Evolutionary conservation across 2,329 filamentous ascomycete species (phyloP).

Genomic region (Cryphonectria nitschkei): DNA sequence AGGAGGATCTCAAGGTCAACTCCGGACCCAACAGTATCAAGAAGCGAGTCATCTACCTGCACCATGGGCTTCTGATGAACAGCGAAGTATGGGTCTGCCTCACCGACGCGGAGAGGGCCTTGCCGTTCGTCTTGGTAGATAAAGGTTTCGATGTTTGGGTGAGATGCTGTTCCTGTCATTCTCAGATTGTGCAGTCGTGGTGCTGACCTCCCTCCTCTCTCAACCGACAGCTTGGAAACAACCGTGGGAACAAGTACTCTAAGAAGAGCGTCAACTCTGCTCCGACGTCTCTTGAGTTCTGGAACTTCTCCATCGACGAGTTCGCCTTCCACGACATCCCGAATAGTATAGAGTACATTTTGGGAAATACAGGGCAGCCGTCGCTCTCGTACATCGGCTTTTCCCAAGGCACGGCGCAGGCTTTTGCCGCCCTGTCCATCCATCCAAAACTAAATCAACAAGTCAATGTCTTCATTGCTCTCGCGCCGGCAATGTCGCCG

Average conservation of each 20-base stretch:
- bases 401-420: conserved; percentile 94
- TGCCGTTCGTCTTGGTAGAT: conserved; percentile 89
- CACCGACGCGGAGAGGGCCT: conserved; percentile 81
- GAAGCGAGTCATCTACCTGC: conserved; percentile 90
- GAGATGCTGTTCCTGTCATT: conserved; percentile 38
- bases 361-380: conserved; percentile 78
- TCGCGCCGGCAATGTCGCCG: conserved; percentile 95
- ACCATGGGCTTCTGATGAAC: conserved; percentile 97
- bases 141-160: conserved; percentile 95
- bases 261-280: conserved; percentile 85
- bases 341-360: conserved; percentile 88
- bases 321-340: conserved; percentile 98
- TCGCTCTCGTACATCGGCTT: conserved; percentile 96
- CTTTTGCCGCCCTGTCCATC: conserved; percentile 90
- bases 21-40: conserved; percentile 65
- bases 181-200: conserved; percentile 31
- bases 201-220: conserved; percentile 33
- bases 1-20: conserved; percentile 81
- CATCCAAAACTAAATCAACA: conserved; percentile 91
- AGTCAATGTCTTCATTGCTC: conserved; percentile 92
- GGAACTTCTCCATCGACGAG: conserved; percentile 98
- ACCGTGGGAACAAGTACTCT: conserved; percentile 97
- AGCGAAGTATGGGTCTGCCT: conserved; percentile 97
- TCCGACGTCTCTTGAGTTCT: conserved; percentile 78
- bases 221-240: conserved; percentile 77